phyloP scores from a whole-genome alignment of 495 filamentous ascomycete species.

The Talaromyces adpressus region DNA sequence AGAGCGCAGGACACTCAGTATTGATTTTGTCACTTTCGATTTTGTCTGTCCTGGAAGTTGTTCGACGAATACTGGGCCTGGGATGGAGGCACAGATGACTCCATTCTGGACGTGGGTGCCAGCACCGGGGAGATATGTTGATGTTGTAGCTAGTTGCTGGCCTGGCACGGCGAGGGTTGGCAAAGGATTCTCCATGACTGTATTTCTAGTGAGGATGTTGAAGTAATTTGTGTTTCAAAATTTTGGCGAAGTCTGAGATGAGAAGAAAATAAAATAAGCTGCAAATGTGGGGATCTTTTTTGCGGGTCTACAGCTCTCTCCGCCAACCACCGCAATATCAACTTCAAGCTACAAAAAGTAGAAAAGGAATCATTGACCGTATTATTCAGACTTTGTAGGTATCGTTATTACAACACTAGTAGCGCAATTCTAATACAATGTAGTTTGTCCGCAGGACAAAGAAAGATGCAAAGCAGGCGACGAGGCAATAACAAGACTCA shows the following conservation, averaged over 20 bases:
- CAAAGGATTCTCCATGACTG: conserved; percentile 24
- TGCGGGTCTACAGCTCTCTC: background rate
- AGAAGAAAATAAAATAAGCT: conserved; percentile 6
- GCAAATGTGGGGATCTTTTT: background rate
- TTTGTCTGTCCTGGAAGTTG: conserved; percentile 28
- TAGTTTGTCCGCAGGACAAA: background rate
- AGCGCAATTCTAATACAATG: conserved; percentile 8
- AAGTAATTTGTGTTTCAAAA: no score
- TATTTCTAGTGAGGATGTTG: background rate
- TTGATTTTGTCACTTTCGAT: conserved; percentile 43
- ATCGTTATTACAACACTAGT: conserved; percentile 10
- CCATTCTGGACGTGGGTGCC: conserved; percentile 73
- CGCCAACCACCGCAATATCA: background rate
- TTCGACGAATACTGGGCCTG: conserved; percentile 49
- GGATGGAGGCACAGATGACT: conserved; percentile 68
- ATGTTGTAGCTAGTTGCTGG: conserved; percentile 62
- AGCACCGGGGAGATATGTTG: conserved; percentile 60
- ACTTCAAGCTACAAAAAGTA: background rate
- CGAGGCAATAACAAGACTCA: conserved; percentile 1
- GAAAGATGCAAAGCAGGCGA: background rate
- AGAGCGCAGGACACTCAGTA: conserved; percentile 44
- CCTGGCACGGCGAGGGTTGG: conserved; percentile 53
- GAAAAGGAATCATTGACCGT: background rate
- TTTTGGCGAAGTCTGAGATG: background rate
- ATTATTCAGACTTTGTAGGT: background rate